These are phyloP conservation scores for Bullera alba DNA, from an alignment of 768 basidiomycete genomes.

Conservation along the genomic window DNA sequence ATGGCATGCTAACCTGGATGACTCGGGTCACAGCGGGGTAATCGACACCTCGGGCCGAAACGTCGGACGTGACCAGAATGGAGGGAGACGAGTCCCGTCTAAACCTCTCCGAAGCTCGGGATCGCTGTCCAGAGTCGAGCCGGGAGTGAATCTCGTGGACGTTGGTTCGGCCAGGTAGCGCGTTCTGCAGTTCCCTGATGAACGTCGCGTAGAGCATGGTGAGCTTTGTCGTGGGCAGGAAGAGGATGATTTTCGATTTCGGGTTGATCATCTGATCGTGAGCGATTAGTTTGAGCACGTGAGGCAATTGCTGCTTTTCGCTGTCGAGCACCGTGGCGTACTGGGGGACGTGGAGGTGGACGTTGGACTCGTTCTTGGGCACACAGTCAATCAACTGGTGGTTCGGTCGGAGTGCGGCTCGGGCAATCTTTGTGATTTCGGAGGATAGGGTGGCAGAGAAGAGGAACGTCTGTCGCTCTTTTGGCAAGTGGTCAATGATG, in stretches of 20 bases:
- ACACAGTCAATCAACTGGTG: slow-evolving; percentile 71
- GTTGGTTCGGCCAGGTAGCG: slow-evolving; percentile 55
- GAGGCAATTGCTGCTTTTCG: slow-evolving; percentile 65
- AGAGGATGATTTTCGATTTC: slow-evolving; percentile 70
- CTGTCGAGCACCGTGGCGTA: slow-evolving; percentile 67
- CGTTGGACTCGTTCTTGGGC: slow-evolving; percentile 56
- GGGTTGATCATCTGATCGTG: slow-evolving; percentile 76
- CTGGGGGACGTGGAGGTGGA: slow-evolving; percentile 68
- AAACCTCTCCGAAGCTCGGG: slow-evolving; percentile 57
- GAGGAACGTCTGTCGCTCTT: slow-evolving; percentile 76
- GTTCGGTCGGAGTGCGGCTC: slow-evolving; percentile 55
- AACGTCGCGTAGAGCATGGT: slow-evolving; percentile 67
- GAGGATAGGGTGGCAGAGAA: slow-evolving; percentile 81
- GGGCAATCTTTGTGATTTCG: slow-evolving; percentile 65
- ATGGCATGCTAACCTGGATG: slow-evolving; percentile 81
- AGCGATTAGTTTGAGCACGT: slow-evolving; percentile 68
- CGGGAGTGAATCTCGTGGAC: slow-evolving; percentile 81
- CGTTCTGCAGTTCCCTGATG: slow-evolving; percentile 52
- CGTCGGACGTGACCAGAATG: slow-evolving; percentile 75
- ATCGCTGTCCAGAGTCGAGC: slow-evolving; percentile 57
- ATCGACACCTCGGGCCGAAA: slow-evolving; percentile 81
- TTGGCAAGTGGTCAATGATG: slow-evolving; percentile 61
- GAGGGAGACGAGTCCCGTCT: slow-evolving; percentile 53
- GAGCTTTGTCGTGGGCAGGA: slow-evolving; percentile 77
- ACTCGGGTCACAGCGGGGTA: slow-evolving; percentile 83